These are phyloP conservation scores for Coemansia sp. DNA, from an alignment of 192 early-diverging fungal species.

Conservation along the genomic window DNA sequence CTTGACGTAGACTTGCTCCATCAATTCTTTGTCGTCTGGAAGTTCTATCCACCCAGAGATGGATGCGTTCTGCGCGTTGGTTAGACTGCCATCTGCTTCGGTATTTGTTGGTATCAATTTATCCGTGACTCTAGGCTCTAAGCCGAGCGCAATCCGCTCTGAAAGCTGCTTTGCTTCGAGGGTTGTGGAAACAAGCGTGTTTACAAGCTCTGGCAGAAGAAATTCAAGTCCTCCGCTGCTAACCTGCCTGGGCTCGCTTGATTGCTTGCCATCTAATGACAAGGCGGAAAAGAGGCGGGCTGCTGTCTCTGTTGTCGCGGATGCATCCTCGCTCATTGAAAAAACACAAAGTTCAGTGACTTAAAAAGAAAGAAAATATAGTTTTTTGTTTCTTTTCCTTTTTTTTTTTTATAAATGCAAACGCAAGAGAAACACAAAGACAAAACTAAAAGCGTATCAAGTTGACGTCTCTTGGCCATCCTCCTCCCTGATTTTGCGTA, in stretches of 20 bases:
- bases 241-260: slow-evolving; percentile 35
- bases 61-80: not conserved
- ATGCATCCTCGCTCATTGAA: slow-evolving; percentile 6
- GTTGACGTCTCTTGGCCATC: not conserved
- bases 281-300: slow-evolving; percentile 31
- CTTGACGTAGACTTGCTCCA: slow-evolving; percentile 89
- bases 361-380: not conserved
- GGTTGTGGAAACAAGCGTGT: slow-evolving; percentile 37
- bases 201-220: slow-evolving; percentile 48
- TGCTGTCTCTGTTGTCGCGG: slow-evolving; percentile 4
- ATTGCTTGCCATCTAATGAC: slow-evolving; percentile 35
- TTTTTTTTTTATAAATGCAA: no score
- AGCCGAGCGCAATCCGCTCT: slow-evolving; percentile 19
- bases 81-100: not conserved
- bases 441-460: no score
- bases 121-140: slow-evolving; percentile 7
- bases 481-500: slow-evolving; percentile 61
- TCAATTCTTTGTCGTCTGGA: slow-evolving; percentile 65
- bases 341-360: no score
- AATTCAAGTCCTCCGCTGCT: slow-evolving; percentile 45
- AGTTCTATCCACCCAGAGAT: slow-evolving; percentile 46
- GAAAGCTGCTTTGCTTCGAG: slow-evolving; percentile 24
- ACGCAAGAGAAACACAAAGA: no score
- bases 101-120: not conserved
- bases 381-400: no score